A percentile compares a stretch with the other conserved stretches of the same genome.
These are phyloP conservation scores for Wallacemonas sp. DNA, from an alignment of 208 protist species.

Conservation along the genomic window DNA sequence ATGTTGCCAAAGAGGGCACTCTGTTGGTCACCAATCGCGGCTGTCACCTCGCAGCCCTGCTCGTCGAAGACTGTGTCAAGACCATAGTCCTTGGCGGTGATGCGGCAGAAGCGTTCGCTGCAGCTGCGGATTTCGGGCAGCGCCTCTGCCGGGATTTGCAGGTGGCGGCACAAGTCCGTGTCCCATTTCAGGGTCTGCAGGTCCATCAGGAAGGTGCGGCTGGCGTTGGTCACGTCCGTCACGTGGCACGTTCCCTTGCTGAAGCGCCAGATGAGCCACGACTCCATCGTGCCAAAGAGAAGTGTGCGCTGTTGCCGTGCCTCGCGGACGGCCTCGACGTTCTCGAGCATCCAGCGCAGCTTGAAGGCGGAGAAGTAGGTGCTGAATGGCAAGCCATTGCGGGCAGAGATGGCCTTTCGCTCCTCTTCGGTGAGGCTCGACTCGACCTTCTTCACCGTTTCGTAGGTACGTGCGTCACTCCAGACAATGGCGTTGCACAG, in stretches of 20 bases:
- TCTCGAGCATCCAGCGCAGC: conserved; percentile 96
- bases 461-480: conserved; percentile 82
- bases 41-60: conserved; percentile 63
- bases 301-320: conserved; percentile 67
- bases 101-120: conserved; percentile 65
- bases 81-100: conserved; percentile 38
- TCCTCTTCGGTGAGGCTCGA: conserved; percentile 33
- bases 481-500: conserved; percentile 97
- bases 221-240: conserved; percentile 98
- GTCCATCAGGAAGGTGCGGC: conserved; percentile 98
- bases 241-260: conserved; percentile 87
- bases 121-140: conserved; percentile 94
- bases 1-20: conserved; percentile 95
- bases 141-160: conserved; percentile 79
- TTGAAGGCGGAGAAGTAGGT: conserved; percentile 98
- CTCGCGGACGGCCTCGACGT: conserved; percentile 84
- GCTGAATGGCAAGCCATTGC: conserved; percentile 91
- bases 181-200: conserved; percentile 95
- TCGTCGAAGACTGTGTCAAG: conserved; percentile 33
- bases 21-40: conserved; percentile 98
- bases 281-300: conserved; percentile 97
- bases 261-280: conserved; percentile 97
- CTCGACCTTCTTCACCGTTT: conserved; percentile 45
- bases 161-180: conserved; percentile 66
- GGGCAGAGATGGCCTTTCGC: not conserved